These are phyloP conservation scores for Suhomyces tanzawaensis DNA, from an alignment of 805 yeast genomes.

Conservation along the genomic window DNA sequence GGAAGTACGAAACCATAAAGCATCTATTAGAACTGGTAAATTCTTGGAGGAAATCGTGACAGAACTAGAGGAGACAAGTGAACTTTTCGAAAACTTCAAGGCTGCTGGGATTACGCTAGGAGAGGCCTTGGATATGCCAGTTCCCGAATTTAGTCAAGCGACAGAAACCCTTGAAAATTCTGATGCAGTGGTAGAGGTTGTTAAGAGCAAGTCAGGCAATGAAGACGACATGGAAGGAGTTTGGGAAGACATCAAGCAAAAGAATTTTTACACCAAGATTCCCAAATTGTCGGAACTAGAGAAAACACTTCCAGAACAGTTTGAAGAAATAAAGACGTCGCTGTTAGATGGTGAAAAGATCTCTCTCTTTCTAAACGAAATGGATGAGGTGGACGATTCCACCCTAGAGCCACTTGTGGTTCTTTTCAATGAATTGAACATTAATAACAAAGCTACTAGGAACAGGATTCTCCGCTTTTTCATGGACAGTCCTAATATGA, in stretches of 20 bases:
- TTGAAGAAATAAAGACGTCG: conserved; percentile 12
- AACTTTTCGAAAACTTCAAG: conserved; percentile 46
- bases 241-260: conserved; percentile 71
- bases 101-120: conserved; percentile 43
- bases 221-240: conserved; percentile 26
- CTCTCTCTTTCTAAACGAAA: conserved; percentile 39
- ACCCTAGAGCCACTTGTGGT: conserved; percentile 49
- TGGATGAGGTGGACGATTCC: conserved; percentile 44
- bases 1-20: conserved; percentile 44
- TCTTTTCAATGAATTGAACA: conserved; percentile 47
- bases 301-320: conserved; percentile 8
- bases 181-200: conserved; percentile 19
- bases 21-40: conserved; percentile 68
- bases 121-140: conserved; percentile 31
- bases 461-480: conserved; percentile 59
- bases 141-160: conserved; percentile 14
- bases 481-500: conserved; percentile 45
- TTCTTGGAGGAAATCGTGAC: conserved; percentile 43
- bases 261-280: conserved; percentile 58
- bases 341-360: conserved; percentile 44
- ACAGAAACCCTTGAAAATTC: conserved; percentile 20
- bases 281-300: conserved; percentile 41
- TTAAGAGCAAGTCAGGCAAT: conserved; percentile 18
- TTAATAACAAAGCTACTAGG: conserved; percentile 72
- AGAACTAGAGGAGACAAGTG: conserved; percentile 29